Base-by-base conservation (phyloP, 169 alveolate species). In the Plasmodium gallinaceum region DNA sequence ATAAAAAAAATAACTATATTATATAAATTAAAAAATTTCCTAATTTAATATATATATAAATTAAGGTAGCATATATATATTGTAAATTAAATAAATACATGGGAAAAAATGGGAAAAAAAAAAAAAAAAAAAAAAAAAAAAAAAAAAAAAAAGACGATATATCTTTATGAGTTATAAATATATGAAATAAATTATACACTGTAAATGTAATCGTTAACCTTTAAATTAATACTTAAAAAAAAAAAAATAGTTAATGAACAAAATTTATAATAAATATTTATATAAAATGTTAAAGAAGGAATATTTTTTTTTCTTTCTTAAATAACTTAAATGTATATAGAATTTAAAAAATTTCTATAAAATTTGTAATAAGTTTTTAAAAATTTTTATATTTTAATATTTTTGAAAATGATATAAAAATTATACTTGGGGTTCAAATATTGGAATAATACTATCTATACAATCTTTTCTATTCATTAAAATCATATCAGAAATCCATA, bases 401-500 rank as follows among this genome's bases (percentile, higher is more conserved):
- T 16, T 20, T 16, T 12, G 5, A 10, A 74, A 45, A 48, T 58
- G 52, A 69, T 39, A 14, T 16, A 37, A 32, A n/a, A 45, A 20
- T 71, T 85, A 85, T 39, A 90, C 52, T 24, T 88, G 94, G 4
- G 96, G 96, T 22, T 91, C 95, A 90, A 96, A 96, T 54, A 96
- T 94, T 16, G 97, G 98, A 20, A 96, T 88, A 45, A 96, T 96
- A 42, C 96, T 93, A 48, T 96, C 96, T 51, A 95, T 92, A 66
- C 96, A 96, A 71, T 96, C 98, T 71, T 94, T 94, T 70, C 97
- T 69, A 69, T 93, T 94, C 91, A 96, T 93, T 46, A 95, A 92
- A 76, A 93, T 93, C 99, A 98, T 97, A 88, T 98, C 99, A 43
- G 99, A 98, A 54, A 98, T 96, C 99, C 99, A 98, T 48, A 98